Evolutionary conservation across 192 early-diverging fungal genomes (phyloP).

Genomic region (Umbelopsis sp.): DNA sequence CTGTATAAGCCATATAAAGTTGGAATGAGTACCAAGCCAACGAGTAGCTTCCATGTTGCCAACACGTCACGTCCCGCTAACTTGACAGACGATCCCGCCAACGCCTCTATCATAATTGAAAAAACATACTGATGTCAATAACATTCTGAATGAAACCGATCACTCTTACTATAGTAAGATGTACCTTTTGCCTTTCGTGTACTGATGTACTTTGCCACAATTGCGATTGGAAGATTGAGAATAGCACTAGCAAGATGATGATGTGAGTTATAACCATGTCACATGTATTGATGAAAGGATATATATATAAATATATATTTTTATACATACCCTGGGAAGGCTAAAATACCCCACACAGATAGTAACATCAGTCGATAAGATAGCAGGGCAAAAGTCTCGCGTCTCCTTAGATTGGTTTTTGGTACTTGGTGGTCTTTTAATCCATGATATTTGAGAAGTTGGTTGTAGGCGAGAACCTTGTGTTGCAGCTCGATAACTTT

Average conservation of each 20-base stretch:
- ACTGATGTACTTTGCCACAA: slow-evolving; percentile 56
- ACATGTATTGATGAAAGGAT: background rate
- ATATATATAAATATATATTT: too few relatives aligned
- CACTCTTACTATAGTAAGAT: background rate
- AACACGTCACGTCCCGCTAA: slow-evolving; percentile 93
- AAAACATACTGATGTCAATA: background rate
- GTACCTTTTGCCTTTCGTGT: slow-evolving; percentile 55
- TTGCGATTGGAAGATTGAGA: slow-evolving; percentile 54
- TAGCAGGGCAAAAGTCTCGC: slow-evolving; percentile 66
- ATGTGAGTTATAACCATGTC: background rate
- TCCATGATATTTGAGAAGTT: slow-evolving; percentile 87
- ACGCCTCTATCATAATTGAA: slow-evolving; percentile 57
- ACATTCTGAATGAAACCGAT: background rate
- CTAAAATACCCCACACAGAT: slow-evolving; percentile 66
- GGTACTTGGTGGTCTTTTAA: slow-evolving; percentile 96
- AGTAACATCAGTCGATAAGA: slow-evolving; percentile 68
- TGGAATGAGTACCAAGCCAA: slow-evolving; percentile 75
- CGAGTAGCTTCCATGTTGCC: slow-evolving; percentile 93
- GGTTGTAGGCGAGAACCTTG: slow-evolving; percentile 83
- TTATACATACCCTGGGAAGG: slow-evolving; percentile 84
- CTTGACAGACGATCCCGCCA: slow-evolving; percentile 89
- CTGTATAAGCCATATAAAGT: slow-evolving; percentile 71
- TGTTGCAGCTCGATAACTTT: slow-evolving; percentile 74
- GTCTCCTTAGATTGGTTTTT: slow-evolving; percentile 70
- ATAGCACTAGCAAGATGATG: slow-evolving; percentile 39